Evolutionary conservation across 192 early-diverging fungal species (phyloP), one percentile per base, ranked within the genome.

Genomic region (Gryganskiella cystojenkinii): DNA sequence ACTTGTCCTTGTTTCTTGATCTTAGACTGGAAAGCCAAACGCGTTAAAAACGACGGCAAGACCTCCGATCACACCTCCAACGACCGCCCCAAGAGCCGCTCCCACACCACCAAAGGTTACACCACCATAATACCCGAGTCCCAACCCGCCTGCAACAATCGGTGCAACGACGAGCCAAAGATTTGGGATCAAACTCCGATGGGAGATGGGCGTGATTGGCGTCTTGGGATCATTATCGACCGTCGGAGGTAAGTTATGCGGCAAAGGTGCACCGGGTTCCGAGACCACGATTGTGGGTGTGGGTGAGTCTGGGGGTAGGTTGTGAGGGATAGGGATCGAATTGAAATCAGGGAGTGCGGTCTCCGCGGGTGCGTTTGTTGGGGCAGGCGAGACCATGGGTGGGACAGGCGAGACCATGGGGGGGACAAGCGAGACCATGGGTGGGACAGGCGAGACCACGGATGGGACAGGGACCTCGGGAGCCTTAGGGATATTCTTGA

Each of bases 31-130:
- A 14, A 58, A 3, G 17, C 65, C 65, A 24, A 35, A 3, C 7
- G 49, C 33, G 25, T 31, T 24, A 9, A 33, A 2, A 11, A 67
- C 14, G 2, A 57, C 55, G 28, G 65, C 65, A 25, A 67, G 2
- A 1, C 55, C 34, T 0, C 65, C 65, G 19, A 67, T 14, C 9
- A 67, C 22, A 44, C 65, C 65, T 5, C 65, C 65, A 57, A 67
- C 9, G 20, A 67, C 34, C 9, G 65, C 65, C 24, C 65, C 65
- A 25, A 67, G 1, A 17, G 28, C 42, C 11, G 52, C 34, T 20
- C 64, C 64, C 4, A 66, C 15, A 7, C 43, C 11, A 43, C 65
- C 65, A 49, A 67, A 57, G 40, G 47, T 19, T 27, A 22, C 43
- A 14, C 55, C 65, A 6, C 65, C 65, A 3, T 42, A 13, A 27